Conservation (phyloP, 805 yeast genomes). For the Metschnikowia proteae region DNA sequence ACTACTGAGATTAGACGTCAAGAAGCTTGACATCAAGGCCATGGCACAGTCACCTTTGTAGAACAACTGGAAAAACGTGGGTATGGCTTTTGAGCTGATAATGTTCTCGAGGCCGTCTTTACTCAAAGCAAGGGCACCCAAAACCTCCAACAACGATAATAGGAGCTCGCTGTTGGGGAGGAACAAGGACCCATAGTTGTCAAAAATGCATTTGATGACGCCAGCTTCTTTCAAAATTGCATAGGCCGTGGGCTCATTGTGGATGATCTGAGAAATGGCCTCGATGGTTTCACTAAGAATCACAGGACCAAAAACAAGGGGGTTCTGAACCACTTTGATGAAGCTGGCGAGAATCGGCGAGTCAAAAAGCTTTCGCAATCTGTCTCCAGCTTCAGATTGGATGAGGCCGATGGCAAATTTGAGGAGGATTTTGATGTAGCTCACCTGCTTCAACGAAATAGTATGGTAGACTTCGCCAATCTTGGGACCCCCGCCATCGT, state of each 20-base stretch:
- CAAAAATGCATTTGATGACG: constrained; percentile 61
- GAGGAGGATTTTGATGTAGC: constrained; percentile 46
- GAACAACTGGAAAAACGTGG: constrained; percentile 49
- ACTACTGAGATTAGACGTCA: constrained; percentile 55
- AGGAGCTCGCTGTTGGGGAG: constrained; percentile 57
- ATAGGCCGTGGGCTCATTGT: constrained; percentile 88
- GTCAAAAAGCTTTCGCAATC: constrained; percentile 81
- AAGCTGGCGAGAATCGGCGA: constrained; percentile 68
- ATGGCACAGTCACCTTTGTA: constrained; percentile 47
- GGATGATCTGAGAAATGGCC: constrained; percentile 66
- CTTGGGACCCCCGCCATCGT: constrained; percentile 55
- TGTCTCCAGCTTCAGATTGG: constrained; percentile 74
- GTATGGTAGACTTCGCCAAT: constrained; percentile 47
- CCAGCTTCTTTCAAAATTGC: constrained; percentile 75
- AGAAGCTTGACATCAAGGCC: constrained; percentile 47
- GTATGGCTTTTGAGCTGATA: constrained; percentile 35
- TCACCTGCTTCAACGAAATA: constrained; percentile 58
- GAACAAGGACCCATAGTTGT: constrained; percentile 52
- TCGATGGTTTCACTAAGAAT: constrained; percentile 59
- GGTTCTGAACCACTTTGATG: constrained; percentile 54
- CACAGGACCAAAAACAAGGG: constrained; percentile 62
- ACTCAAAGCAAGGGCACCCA: constrained; percentile 82
- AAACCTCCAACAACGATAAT: constrained; percentile 54
- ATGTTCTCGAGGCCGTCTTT: constrained; percentile 64
- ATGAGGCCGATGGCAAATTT: constrained; percentile 62